These are phyloP conservation scores for Penicillium sp. DNA, from an alignment of 2,329 filamentous ascomycete genomes.

Conservation along the genomic window DNA sequence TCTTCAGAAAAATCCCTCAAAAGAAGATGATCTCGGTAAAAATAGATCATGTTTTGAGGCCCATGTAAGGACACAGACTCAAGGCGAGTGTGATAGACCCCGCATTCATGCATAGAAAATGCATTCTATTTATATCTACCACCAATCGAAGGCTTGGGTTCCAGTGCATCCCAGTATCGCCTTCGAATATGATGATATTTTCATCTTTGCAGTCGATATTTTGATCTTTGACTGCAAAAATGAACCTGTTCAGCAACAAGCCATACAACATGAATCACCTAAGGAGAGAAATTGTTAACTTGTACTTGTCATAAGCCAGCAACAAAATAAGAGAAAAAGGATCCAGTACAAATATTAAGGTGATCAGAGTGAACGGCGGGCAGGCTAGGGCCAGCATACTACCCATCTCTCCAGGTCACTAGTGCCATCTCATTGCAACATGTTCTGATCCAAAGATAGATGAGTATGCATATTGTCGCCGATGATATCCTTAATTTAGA, in stretches of 20 bases:
- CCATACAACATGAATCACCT: background rate
- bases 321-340: no score
- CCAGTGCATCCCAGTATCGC: background rate
- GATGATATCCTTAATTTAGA: background rate
- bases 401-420: background rate
- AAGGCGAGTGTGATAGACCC: conserved; percentile 2
- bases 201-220: no score
- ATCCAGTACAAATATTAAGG: no score
- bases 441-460: background rate
- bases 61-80: background rate
- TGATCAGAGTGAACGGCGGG: background rate
- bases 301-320: background rate
- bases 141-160: background rate
- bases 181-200: background rate
- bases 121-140: background rate
- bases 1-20: background rate
- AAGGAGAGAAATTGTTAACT: background rate
- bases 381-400: background rate
- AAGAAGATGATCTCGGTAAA: background rate
- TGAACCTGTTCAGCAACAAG: background rate
- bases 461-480: background rate
- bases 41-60: background rate
- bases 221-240: background rate
- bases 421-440: background rate
- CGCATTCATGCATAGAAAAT: conserved; percentile 1